phyloP scores from a whole-genome alignment of 164 flowering plant species.

The Annona cherimola region DNA sequence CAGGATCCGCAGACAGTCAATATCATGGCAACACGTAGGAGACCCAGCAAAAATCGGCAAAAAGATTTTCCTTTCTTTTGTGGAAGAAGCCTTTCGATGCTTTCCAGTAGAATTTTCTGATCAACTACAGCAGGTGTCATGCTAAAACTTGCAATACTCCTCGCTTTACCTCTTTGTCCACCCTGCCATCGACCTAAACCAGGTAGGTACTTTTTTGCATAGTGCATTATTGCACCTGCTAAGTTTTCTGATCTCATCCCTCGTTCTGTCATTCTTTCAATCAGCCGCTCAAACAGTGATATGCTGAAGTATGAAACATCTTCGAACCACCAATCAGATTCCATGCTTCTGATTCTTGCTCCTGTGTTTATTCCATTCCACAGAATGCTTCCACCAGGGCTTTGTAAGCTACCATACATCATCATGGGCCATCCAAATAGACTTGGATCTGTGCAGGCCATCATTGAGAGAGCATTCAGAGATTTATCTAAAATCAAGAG shows the following conservation, averaged over 20 bases:
- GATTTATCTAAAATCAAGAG: slow-evolving; percentile 58
- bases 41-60: slow-evolving; percentile 73
- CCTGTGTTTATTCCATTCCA: slow-evolving; percentile 99
- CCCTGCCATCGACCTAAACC: slow-evolving; percentile 79
- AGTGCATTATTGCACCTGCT: slow-evolving; percentile 72
- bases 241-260: slow-evolving; percentile 68
- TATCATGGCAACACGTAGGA: slow-evolving; percentile 78
- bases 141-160: slow-evolving; percentile 60
- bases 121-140: slow-evolving; percentile 55
- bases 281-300: slow-evolving; percentile 63
- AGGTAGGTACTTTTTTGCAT: slow-evolving; percentile 72
- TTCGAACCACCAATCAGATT: slow-evolving; percentile 97
- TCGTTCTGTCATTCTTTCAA: slow-evolving; percentile 59
- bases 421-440: slow-evolving; percentile 98
- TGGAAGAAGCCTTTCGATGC: slow-evolving; percentile 65
- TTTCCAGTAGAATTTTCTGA: slow-evolving; percentile 62
- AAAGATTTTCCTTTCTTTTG: slow-evolving; percentile 72
- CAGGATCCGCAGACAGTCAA: slow-evolving; percentile 53
- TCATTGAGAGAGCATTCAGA: slow-evolving; percentile 59
- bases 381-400: slow-evolving; percentile 96
- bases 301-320: slow-evolving; percentile 70
- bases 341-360: slow-evolving; percentile 62
- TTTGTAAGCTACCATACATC: slow-evolving; percentile 90
- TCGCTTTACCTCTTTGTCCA: slow-evolving; percentile 40
- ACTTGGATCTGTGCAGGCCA: slow-evolving; percentile 89